Conservation (phyloP, 345 rosid species). For the Hypericum androsaemum region DNA sequence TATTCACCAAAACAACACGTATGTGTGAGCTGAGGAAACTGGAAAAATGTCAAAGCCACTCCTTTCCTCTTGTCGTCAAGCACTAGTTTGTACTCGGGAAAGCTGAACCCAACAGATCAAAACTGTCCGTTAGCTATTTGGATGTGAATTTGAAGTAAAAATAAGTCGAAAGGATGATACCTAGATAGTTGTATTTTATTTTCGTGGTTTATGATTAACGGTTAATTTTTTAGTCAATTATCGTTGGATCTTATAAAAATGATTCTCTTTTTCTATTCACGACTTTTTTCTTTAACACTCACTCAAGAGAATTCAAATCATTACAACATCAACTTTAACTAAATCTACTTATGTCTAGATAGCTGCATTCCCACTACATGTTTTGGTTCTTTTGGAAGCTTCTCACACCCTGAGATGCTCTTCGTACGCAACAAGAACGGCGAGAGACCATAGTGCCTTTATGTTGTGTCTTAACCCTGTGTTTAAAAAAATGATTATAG, state of each 20-base stretch:
- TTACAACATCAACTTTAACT: no score
- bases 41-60: conserved; percentile 12
- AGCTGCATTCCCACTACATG: conserved; percentile 13
- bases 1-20: conserved; percentile 9
- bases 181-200: no score
- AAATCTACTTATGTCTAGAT: not conserved
- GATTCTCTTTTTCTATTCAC: no score
- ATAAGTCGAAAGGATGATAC: not conserved
- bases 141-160: conserved; percentile 15
- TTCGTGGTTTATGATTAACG: no score
- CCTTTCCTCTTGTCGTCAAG: conserved; percentile 14
- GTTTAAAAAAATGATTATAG: not conserved
- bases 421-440: not conserved
- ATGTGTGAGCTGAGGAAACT: conserved; percentile 24
- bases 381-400: conserved; percentile 36
- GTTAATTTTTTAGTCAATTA: no score
- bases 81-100: conserved; percentile 11
- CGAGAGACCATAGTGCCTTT: conserved; percentile 13
- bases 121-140: conserved; percentile 34
- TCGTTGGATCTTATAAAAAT: no score
- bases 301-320: no score
- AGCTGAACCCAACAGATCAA: conserved; percentile 26
- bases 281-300: no score
- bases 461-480: not conserved
- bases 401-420: conserved; percentile 28